Percentiles rank a stretch among this genome's conserved stretches.
These are phyloP conservation scores for Monosporozyma yasuniensis DNA, from an alignment of 805 yeast genomes.

Conservation along the genomic window DNA sequence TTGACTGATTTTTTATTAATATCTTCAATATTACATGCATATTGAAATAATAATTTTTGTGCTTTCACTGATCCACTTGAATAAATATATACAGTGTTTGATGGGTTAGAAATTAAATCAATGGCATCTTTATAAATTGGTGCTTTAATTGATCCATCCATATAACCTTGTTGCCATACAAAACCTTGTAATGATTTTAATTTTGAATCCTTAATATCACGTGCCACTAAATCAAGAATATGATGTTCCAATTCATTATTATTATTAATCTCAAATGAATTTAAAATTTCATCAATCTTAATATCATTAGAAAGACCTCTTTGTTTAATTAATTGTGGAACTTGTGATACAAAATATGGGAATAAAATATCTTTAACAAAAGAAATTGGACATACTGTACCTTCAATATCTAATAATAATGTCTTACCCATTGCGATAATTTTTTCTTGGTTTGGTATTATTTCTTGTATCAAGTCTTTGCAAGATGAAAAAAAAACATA, in stretches of 20 bases:
- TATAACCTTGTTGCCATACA: slow-evolving; percentile 77
- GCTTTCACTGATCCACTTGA: slow-evolving; percentile 88
- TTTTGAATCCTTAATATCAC: slow-evolving; percentile 68
- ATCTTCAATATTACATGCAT: slow-evolving; percentile 21
- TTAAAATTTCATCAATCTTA: slow-evolving; percentile 19
- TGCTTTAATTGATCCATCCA: slow-evolving; percentile 62
- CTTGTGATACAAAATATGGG: slow-evolving; percentile 57
- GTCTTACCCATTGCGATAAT: slow-evolving; percentile 21
- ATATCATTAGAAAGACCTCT: slow-evolving; percentile 9
- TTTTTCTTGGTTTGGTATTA: background rate
- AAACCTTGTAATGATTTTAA: slow-evolving; percentile 76
- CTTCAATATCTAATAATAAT: slow-evolving; percentile 75
- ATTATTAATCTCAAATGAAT: slow-evolving; percentile 23
- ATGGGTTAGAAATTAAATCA: slow-evolving; percentile 36
- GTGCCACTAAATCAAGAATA: slow-evolving; percentile 46
- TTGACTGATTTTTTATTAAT: slow-evolving; percentile 31
- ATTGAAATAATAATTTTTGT: slow-evolving; percentile 62
- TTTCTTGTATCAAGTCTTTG: too few species aligned
- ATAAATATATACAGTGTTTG: slow-evolving; percentile 57
- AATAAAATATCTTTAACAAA: slow-evolving; percentile 73
- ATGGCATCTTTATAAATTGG: slow-evolving; percentile 73
- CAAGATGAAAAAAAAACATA: too few species aligned
- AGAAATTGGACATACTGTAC: slow-evolving; percentile 85
- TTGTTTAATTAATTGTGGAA: slow-evolving; percentile 35
- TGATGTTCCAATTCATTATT: slow-evolving; percentile 35